Conservation (phyloP, 163 green algal species). For the Scenedesmus sp. region DNA sequence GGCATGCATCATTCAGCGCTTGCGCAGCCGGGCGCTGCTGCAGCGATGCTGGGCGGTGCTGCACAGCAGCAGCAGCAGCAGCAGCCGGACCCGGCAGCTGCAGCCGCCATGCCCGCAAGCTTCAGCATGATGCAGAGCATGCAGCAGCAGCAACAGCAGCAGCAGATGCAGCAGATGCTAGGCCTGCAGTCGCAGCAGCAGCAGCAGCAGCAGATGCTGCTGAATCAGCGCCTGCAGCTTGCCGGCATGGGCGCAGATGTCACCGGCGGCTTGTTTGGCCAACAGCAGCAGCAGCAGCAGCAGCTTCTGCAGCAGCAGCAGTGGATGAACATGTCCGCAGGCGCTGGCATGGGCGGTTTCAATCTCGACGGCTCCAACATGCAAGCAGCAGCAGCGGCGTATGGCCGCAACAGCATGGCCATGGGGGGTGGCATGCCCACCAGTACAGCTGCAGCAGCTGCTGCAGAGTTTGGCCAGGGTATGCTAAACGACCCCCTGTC, state of each 20-base stretch:
- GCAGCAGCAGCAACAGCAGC: constrained; percentile 17
- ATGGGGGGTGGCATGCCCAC: background rate
- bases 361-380: too few species aligned
- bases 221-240: constrained; percentile 7
- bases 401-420: background rate
- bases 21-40: background rate
- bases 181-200: constrained; percentile 24
- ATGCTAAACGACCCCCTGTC: background rate
- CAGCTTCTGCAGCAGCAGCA: background rate
- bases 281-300: constrained; percentile 4
- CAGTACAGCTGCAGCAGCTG: background rate
- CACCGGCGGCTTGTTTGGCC: background rate
- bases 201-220: constrained; percentile 16
- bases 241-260: background rate
- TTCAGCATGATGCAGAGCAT: constrained; percentile 2
- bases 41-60: background rate
- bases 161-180: background rate
- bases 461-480: background rate
- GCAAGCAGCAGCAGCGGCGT: background rate
- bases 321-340: background rate
- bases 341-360: background rate
- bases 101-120: constrained; percentile 27
- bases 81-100: background rate
- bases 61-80: background rate
- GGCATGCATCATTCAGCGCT: constrained; percentile 29